Conservation (phyloP, 108 stramenopile species). For the Chaetoceros tenuissimus region DNA sequence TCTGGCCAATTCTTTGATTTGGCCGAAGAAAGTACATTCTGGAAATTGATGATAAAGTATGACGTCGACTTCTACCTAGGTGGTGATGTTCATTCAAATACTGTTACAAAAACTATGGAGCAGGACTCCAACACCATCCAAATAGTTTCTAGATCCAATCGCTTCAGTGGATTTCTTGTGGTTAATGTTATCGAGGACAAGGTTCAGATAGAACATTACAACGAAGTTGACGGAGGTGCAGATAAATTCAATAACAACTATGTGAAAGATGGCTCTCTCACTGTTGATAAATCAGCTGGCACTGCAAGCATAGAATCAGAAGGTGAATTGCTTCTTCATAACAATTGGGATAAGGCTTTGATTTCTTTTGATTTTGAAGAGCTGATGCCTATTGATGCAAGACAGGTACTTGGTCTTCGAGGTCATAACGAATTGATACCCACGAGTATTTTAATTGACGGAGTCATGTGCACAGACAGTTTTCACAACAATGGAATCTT, state of each 20-base stretch:
- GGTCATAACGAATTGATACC: neutral
- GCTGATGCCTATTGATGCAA: neutral
- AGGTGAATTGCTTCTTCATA: neutral
- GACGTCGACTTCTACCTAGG: constrained; percentile 4
- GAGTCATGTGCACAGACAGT: constrained; percentile 2
- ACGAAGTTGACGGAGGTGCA: neutral
- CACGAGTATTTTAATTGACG: neutral
- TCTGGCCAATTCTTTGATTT: constrained; percentile 5
- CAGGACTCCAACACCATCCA: neutral
- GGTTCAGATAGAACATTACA: constrained; percentile 5
- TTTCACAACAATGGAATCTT: constrained; percentile 1
- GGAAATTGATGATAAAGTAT: constrained; percentile 4
- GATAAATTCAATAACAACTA: constrained; percentile 5
- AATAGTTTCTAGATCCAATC: neutral
- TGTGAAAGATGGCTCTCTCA: neutral
- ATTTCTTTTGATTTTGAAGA: constrained; percentile 5
- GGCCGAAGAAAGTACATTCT: neutral
- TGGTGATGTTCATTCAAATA: constrained; percentile 2
- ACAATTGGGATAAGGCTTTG: constrained; percentile 1
- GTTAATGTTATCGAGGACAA: constrained; percentile 3
- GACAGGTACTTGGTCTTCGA: neutral
- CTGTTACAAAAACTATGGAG: constrained; percentile 2
- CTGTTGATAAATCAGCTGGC: constrained; percentile 1
- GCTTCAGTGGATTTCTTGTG: neutral
- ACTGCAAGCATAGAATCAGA: constrained; percentile 1